Evolutionary conservation across 129 eudicot species (phyloP), one percentile per base, ranked within the genome.

Genomic region (Flaveria ramosissima): DNA sequence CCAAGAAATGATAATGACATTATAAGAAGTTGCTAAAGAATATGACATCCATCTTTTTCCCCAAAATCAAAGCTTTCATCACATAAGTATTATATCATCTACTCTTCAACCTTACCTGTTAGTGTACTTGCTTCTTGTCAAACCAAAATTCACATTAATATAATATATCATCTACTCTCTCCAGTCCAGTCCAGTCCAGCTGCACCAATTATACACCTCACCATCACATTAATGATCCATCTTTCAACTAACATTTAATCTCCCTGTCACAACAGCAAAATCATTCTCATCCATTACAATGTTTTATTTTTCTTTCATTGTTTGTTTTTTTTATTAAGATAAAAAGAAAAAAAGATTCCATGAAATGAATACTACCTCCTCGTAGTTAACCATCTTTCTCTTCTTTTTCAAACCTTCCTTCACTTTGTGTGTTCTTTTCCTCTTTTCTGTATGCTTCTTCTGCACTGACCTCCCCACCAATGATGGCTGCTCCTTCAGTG

Each of bases 401-500:
- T 85, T 93, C 86, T 87, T 92, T 41, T 50, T 72, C 26, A 84
- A 52, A 59, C 78, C 82, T 27, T 80, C 88, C 69, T 57, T 85
- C 41, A 83, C 84, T 82, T 79, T 87, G 24, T 41, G 46, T 27
- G 64, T 80, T 32, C 90, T 83, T 81, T 85, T 92, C 90, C 96
- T 89, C 82, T 92, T 92, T 72, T 84, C 83, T 3, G 84, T 21
- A 17, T 88, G 90, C 73, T 86, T 92, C 84, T 85, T 92, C 65
- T 87, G 96, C 42, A 89, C 78, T 7, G 97, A 92, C 80, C 78
- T 82, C 50, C 90, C 96, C 3, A 95, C 92, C 77, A 95, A 71
- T 1, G 99, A 89, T 0, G 99, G 99, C 71, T 95, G 99, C 52
- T 95, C 99, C 75, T 89, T 95, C 47, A 95, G 82, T 14, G 89